Evolutionary conservation across 2,329 filamentous ascomycete genomes (phyloP).

Genomic region (Fusarium austroafricanum): DNA sequence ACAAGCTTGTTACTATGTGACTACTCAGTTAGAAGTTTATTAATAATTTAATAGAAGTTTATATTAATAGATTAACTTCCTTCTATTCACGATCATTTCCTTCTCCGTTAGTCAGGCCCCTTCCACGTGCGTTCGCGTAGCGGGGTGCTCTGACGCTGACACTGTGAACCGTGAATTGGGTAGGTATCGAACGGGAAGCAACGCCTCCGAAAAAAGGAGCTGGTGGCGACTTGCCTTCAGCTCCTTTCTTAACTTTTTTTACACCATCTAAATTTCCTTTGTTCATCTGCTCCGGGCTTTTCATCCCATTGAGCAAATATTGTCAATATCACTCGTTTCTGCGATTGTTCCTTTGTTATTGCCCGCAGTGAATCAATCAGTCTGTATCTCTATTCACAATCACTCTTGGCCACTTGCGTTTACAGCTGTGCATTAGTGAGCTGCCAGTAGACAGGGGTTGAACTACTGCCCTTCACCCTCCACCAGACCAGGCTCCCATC

Average conservation of each 20-base stretch:
- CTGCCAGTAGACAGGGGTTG: constrained; percentile 25
- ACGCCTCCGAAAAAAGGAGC: constrained; percentile 40
- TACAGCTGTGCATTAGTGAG: constrained; percentile 32
- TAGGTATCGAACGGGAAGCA: constrained; percentile 14
- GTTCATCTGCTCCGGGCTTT: constrained; percentile 6
- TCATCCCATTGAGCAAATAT: not conserved
- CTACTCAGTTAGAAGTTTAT: accelerated
- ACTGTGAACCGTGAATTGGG: constrained; percentile 48
- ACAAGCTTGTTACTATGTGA: not conserved
- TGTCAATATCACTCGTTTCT: constrained; percentile 5
- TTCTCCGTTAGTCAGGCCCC: not conserved
- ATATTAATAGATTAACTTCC: not conserved
- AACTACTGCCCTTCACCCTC: constrained; percentile 7
- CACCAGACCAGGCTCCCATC: constrained; percentile 2
- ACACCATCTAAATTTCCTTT: constrained; percentile 13
- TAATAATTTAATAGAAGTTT: not conserved
- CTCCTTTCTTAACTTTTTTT: constrained; percentile 19
- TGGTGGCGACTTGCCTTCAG: constrained; percentile 43
- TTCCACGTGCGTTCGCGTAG: constrained; percentile 52
- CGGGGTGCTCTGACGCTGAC: constrained; percentile 38
- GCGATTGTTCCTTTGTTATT: constrained; percentile 13
- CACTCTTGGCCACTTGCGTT: constrained; percentile 17
- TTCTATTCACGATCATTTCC: not conserved
- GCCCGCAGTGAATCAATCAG: constrained; percentile 13
- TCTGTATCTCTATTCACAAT: constrained; percentile 16